Conservation (phyloP, 345 rosid species). For the Populus deltoides region DNA sequence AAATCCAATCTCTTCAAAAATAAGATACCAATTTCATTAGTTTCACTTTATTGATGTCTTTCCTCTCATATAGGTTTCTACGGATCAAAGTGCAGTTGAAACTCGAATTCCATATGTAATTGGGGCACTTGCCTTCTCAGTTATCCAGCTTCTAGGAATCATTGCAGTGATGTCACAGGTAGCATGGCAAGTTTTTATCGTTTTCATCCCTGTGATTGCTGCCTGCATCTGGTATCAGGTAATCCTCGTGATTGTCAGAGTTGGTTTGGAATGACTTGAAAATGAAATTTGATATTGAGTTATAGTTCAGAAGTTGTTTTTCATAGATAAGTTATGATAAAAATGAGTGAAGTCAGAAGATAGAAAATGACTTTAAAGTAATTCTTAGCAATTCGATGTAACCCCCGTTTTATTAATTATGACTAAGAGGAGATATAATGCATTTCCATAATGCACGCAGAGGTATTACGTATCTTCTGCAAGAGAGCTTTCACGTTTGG, state of each 20-base stretch:
- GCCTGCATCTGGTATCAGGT: slow-evolving; percentile 79
- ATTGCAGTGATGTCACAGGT: slow-evolving; percentile 78
- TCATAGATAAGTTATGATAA: too few species aligned
- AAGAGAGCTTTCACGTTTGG: slow-evolving; percentile 63
- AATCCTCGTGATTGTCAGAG: slow-evolving; percentile 7
- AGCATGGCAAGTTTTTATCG: slow-evolving; percentile 73
- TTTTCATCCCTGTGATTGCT: slow-evolving; percentile 65
- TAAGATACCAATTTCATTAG: too few species aligned
- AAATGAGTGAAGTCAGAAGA: too few species aligned
- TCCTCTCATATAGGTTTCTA: slow-evolving; percentile 57
- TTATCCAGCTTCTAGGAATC: slow-evolving; percentile 61
- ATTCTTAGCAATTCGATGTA: too few species aligned
- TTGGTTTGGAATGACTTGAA: not conserved
- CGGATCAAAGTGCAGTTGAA: slow-evolving; percentile 72
- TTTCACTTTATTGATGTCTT: not conserved
- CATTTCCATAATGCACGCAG: slow-evolving; percentile 30
- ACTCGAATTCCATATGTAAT: slow-evolving; percentile 43
- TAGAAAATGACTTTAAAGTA: too few species aligned
- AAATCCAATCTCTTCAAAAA: not conserved
- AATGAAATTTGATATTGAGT: not conserved
- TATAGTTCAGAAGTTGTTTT: too few species aligned
- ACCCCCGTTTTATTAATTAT: too few species aligned
- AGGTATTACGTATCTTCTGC: slow-evolving; percentile 69
- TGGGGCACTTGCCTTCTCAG: slow-evolving; percentile 42
- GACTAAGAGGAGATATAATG: not conserved